Base-by-base conservation (phyloP, 2,329 filamentous ascomycete species). In the Chaetomiaceae sp. region DNA sequence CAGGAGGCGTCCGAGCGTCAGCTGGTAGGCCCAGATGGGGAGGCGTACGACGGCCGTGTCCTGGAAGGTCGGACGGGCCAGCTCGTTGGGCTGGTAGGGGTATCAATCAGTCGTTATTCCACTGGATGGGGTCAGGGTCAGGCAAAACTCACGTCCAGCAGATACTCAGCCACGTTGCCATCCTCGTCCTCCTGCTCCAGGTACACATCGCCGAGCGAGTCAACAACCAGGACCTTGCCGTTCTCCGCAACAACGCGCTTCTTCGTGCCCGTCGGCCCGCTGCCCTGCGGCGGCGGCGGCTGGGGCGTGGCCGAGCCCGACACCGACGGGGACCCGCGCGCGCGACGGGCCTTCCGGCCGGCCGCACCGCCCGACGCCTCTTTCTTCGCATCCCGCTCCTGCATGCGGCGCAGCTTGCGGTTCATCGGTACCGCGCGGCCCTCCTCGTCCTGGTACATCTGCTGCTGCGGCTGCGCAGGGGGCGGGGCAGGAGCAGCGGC, bases 161-260 rank as follows among this genome's bases (percentile, higher is more conserved):
- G 71, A 62, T 84, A 95, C 63, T 96, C 88, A 56, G 86, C 79
- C 26, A 81, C 77, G 45, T 86, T 81, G 43, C 93, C 93, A 19
- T 96, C 88, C 56, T 90, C 89, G 42, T 88, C 88, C 58, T 88
- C 78, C 62, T 95, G 87, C 67, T 97, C 90, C n/a, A 98, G 74
- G 62, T 88, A 98, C 11, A 98, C 93, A 58, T 96, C 89, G 22
- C 93, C 93, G 9, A 84, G 73, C 1, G 87, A 88, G 67, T 98
- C 91, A 4, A 98, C 93, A 46, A 98, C 84, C 30, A 98, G 73
- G 1, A 95, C 76, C 72, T 97, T 98, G 56, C 93, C 93, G 59
- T 98, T 98, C 72, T 95, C 86, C 2, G 90, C 91, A 20, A 90
- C 80, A 14, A 97, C 88, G 29, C 88, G 78, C 75, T 91, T 95